Evolutionary conservation across 371 early-diverging fungal species (phyloP).

Genomic region (Rhizopus delemar): DNA sequence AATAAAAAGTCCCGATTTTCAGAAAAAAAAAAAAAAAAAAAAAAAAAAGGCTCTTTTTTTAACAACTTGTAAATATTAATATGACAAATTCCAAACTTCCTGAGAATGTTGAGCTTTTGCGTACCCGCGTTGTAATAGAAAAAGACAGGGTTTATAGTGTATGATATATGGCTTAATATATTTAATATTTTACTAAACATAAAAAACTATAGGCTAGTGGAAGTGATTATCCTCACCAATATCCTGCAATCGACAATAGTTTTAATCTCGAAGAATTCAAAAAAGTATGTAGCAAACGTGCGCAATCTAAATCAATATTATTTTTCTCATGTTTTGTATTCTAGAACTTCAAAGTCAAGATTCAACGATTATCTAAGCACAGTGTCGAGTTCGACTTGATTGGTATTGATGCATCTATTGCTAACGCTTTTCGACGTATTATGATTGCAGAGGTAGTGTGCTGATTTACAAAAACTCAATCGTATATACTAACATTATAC

Average conservation of each 20-base stretch:
- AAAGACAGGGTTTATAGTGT: constrained; percentile 42
- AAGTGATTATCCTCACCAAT: constrained; percentile 66
- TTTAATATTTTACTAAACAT: background rate
- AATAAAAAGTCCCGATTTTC: background rate
- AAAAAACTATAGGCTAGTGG: constrained; percentile 54
- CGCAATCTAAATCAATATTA: background rate
- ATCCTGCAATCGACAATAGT: constrained; percentile 56
- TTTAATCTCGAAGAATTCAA: constrained; percentile 67
- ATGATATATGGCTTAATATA: constrained; percentile 4
- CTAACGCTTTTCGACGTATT: constrained; percentile 95
- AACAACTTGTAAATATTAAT: background rate
- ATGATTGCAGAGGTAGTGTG: constrained; percentile 87
- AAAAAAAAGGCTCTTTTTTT: background rate
- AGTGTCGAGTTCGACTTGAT: constrained; percentile 95
- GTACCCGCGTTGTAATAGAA: constrained; percentile 60
- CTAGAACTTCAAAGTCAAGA: constrained; percentile 69
- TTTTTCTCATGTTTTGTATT: constrained; percentile 3
- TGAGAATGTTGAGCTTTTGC: constrained; percentile 30
- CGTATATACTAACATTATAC: background rate
- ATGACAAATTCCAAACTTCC: constrained; percentile 25
- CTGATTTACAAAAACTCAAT: background rate
- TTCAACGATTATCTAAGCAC: constrained; percentile 64
- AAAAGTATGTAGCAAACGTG: constrained; percentile 41
- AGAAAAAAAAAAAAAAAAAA: background rate
- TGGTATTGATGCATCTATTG: constrained; percentile 92